phyloP scores from a whole-genome alignment of 2,329 filamentous ascomycete genomes.

The Monilinia fructigena region DNA sequence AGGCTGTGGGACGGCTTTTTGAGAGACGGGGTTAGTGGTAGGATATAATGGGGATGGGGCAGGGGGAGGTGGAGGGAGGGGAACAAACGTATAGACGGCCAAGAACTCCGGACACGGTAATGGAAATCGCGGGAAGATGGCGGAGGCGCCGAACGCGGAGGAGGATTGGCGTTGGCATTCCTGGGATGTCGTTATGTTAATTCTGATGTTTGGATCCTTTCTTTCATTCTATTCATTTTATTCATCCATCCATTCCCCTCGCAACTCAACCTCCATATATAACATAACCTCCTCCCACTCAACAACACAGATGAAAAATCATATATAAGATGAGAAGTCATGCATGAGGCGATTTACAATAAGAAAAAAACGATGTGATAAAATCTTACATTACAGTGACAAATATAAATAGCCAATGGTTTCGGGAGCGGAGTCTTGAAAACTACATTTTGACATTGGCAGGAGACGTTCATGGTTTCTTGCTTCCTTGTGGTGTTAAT shows the following conservation, averaged over 20 bases:
- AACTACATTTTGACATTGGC: constrained; percentile 16
- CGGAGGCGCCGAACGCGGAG: constrained; percentile 19
- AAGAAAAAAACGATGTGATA: too few species aligned
- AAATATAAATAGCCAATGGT: constrained; percentile 21
- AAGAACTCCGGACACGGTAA: constrained; percentile 9
- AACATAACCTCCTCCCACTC: neutral
- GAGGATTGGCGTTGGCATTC: constrained; percentile 20
- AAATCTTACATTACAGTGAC: constrained; percentile 18
- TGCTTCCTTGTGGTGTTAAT: neutral
- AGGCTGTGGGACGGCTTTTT: constrained; percentile 54
- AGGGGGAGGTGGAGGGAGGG: neutral
- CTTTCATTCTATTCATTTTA: too few species aligned
- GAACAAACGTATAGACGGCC: constrained; percentile 13
- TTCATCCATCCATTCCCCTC: neutral
- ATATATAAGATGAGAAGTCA: too few species aligned
- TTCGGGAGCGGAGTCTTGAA: constrained; percentile 19
- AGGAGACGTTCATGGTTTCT: constrained; percentile 19
- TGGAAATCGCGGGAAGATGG: constrained; percentile 17
- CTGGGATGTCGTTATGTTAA: neutral
- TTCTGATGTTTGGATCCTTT: too few species aligned
- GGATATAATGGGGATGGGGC: too few species aligned
- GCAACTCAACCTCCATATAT: neutral
- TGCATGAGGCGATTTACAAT: too few species aligned
- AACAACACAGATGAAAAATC: too few species aligned
- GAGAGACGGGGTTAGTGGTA: too few species aligned